Evolutionary conservation across 139 green algal species (phyloP).

Genomic region (Eudorina sp.): DNA sequence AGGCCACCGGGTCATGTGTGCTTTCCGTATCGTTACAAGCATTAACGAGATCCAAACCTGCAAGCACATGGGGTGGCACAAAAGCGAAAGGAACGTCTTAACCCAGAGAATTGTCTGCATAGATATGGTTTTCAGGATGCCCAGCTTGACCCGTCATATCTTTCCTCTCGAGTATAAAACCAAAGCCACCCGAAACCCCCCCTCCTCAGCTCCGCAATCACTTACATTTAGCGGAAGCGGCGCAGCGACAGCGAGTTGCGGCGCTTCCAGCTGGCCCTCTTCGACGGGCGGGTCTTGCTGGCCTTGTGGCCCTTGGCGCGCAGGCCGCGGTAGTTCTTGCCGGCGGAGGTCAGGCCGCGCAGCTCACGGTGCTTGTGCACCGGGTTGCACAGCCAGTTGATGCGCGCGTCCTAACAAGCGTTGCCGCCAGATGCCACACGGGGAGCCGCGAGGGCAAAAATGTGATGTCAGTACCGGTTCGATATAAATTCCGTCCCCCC

Average conservation of each 20-base stretch:
- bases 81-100: no score
- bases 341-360: conserved; percentile 95
- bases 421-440: no score
- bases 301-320: conserved; percentile 89
- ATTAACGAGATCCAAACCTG: not conserved
- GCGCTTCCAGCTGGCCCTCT: conserved; percentile 89
- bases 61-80: not conserved
- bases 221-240: conserved; percentile 91
- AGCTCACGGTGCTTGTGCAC: conserved; percentile 99
- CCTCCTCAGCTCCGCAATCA: not conserved
- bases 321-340: conserved; percentile 95
- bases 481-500: no score
- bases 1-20: no score
- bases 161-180: not conserved
- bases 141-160: not conserved
- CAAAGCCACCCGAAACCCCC: not conserved
- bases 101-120: not conserved
- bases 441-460: no score
- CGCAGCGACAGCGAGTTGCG: conserved; percentile 93
- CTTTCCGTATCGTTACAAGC: not conserved
- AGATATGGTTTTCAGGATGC: not conserved
- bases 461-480: no score
- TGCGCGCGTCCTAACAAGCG: conserved; percentile 94
- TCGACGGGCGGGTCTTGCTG: conserved; percentile 92
- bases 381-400: conserved; percentile 99